phyloP scores from a whole-genome alignment of 805 yeast genomes.

The Millerozyma miso region DNA sequence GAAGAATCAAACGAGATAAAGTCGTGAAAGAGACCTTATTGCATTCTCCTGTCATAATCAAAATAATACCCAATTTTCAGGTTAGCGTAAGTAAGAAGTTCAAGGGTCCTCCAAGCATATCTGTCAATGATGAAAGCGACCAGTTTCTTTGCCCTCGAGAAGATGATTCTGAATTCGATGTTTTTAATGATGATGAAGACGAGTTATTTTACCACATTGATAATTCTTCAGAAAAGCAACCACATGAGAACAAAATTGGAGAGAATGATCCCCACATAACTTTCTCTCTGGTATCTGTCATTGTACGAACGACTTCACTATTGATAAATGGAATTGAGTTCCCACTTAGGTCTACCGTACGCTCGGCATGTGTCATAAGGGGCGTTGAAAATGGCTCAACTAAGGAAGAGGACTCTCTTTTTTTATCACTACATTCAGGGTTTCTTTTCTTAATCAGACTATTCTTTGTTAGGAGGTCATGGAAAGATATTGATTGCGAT shows the following conservation, averaged over 20 bases:
- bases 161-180: conserved; percentile 37
- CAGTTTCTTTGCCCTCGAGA: conserved; percentile 28
- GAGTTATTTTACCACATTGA: conserved; percentile 15
- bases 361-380: conserved; percentile 26
- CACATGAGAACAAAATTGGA: conserved; percentile 4
- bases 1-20: conserved; percentile 1
- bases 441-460: conserved; percentile 36
- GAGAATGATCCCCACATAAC: not conserved
- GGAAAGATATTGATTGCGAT: conserved; percentile 20
- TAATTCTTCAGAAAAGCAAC: not conserved
- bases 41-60: conserved; percentile 35
- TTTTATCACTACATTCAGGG: conserved; percentile 38
- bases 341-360: conserved; percentile 26
- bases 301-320: conserved; percentile 30
- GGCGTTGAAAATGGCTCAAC: conserved; percentile 14
- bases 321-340: conserved; percentile 27
- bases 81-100: conserved; percentile 29
- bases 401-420: conserved; percentile 34
- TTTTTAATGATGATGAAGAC: conserved; percentile 32
- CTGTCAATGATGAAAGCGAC: conserved; percentile 35
- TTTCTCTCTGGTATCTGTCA: conserved; percentile 17
- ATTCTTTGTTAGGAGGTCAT: conserved; percentile 30
- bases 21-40: conserved; percentile 35
- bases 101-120: conserved; percentile 28
- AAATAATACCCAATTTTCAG: conserved; percentile 29